Percentiles rank a stretch among this genome's conserved stretches.
phyloP scores from a whole-genome alignment of 768 basidiomycete species.

The Lepiota brunneoincarnata region DNA sequence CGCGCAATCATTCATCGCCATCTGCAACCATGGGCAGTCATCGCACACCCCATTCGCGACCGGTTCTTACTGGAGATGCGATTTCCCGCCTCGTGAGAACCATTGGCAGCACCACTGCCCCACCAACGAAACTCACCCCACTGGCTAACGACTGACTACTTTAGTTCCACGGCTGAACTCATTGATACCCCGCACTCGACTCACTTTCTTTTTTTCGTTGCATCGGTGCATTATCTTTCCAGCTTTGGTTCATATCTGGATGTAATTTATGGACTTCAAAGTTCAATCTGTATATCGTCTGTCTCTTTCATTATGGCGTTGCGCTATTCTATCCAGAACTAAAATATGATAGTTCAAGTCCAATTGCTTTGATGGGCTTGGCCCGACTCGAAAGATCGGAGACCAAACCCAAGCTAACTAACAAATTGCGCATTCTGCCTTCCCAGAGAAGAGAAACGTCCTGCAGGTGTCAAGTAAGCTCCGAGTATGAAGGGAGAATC shows the following conservation, averaged over 20 bases:
- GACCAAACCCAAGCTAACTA: conserved; percentile 88
- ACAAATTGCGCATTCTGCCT: conserved; percentile 83
- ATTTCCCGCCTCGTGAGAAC: conserved; percentile 63
- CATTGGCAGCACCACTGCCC: conserved; percentile 39
- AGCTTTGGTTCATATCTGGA: conserved; percentile 6
- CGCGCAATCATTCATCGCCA: conserved; percentile 68
- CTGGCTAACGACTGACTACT: conserved; percentile 12
- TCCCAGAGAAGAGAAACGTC: conserved; percentile 93
- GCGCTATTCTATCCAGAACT: conserved; percentile 41
- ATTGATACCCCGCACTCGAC: conserved; percentile 3
- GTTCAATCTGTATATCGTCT: background rate
- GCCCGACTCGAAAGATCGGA: conserved; percentile 83
- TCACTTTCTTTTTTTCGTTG: background rate
- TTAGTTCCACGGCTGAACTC: background rate
- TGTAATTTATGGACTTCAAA: conserved; percentile 10
- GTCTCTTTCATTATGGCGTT: background rate
- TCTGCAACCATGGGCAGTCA: conserved; percentile 36
- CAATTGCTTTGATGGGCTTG: conserved; percentile 86
- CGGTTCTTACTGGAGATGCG: conserved; percentile 73
- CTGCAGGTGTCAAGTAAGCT: conserved; percentile 33
- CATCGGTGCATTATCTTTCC: background rate
- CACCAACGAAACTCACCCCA: conserved; percentile 19
- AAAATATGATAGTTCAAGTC: conserved; percentile 93
- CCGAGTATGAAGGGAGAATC: background rate
- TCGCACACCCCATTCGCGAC: conserved; percentile 36